A percentile compares a stretch with the other conserved stretches of the same genome.
phyloP scores from a whole-genome alignment of 2,329 filamentous ascomycete species.

The Dothidotthia symphoricarpi region DNA sequence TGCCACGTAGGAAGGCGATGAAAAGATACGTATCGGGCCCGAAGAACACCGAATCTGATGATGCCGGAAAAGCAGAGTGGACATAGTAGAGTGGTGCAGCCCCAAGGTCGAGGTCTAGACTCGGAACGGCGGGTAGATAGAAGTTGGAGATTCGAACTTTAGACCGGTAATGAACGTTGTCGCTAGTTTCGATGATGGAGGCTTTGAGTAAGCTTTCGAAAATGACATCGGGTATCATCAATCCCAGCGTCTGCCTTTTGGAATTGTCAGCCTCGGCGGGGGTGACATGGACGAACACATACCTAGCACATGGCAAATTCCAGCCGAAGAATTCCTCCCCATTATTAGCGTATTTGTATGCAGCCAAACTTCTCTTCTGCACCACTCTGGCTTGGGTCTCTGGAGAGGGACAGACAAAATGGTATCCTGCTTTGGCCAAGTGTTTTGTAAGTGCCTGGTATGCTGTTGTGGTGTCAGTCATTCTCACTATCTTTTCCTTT shows the following conservation, averaged over 20 bases:
- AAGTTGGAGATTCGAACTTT: conserved; percentile 23
- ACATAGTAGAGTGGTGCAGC: conserved; percentile 18
- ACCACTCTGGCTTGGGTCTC: conserved; percentile 22
- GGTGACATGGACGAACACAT: not conserved
- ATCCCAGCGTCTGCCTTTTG: conserved; percentile 11
- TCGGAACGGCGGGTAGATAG: conserved; percentile 13
- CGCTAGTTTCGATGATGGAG: conserved; percentile 6
- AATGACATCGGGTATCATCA: conserved; percentile 15
- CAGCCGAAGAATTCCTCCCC: conserved; percentile 25
- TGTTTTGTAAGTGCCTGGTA: conserved; percentile 16
- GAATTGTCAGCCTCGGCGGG: not conserved
- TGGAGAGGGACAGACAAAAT: conserved; percentile 23
- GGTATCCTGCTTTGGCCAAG: conserved; percentile 13
- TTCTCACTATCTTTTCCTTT: too few relatives aligned
- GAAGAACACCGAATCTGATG: conserved; percentile 24
- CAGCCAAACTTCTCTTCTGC: conserved; percentile 11
- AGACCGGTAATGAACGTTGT: conserved; percentile 13
- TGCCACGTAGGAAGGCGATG: conserved; percentile 16
- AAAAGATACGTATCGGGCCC: conserved; percentile 27
- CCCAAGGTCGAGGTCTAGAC: not conserved
- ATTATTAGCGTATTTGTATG: conserved; percentile 16
- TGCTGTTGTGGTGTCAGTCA: conserved; percentile 9
- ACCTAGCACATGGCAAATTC: conserved; percentile 21
- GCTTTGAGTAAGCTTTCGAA: conserved; percentile 10
- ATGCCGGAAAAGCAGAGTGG: conserved; percentile 22